phyloP scores from a whole-genome alignment of 2,329 filamentous ascomycete species.

The Colletotrichum salicis region DNA sequence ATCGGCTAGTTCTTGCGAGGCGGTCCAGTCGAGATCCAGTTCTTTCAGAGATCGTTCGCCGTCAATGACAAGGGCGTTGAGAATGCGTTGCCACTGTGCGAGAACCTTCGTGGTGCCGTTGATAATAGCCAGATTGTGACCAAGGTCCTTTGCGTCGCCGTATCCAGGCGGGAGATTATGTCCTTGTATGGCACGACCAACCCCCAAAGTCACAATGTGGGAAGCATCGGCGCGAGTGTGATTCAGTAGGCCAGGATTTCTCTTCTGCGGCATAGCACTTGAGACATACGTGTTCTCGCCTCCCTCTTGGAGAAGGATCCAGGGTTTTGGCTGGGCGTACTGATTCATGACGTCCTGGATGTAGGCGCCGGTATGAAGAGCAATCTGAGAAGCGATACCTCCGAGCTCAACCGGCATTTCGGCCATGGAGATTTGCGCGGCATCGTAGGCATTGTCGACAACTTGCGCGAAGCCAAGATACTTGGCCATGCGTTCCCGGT shows the following conservation, averaged over 20 bases:
- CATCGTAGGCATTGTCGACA: constrained; percentile 31
- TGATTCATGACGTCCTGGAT: constrained; percentile 30
- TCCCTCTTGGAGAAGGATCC: constrained; percentile 28
- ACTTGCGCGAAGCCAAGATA: constrained; percentile 26
- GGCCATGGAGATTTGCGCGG: constrained; percentile 22
- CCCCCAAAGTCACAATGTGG: constrained; percentile 8
- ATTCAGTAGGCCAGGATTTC: constrained; percentile 17
- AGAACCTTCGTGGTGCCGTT: constrained; percentile 4
- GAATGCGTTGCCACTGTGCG: constrained; percentile 6
- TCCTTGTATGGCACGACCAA: constrained; percentile 26
- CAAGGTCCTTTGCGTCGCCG: constrained; percentile 24
- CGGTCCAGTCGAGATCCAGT: constrained; percentile 28
- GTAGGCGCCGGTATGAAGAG: constrained; percentile 21
- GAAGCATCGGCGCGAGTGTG: constrained; percentile 16
- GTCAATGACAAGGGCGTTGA: constrained; percentile 22
- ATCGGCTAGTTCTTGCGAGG: constrained; percentile 29
- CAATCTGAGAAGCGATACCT: constrained; percentile 11
- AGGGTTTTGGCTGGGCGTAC: constrained; percentile 26
- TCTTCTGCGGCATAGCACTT: constrained; percentile 31
- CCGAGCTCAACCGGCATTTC: constrained; percentile 31
- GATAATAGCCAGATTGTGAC: constrained; percentile 15
- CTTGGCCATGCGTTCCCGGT: constrained; percentile 28
- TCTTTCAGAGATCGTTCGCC: constrained; percentile 17
- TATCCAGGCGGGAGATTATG: constrained; percentile 28
- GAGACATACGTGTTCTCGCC: constrained; percentile 29